Evolutionary conservation across 805 yeast species (phyloP).

Genomic region (Cyberlindnera misumaiensis): DNA sequence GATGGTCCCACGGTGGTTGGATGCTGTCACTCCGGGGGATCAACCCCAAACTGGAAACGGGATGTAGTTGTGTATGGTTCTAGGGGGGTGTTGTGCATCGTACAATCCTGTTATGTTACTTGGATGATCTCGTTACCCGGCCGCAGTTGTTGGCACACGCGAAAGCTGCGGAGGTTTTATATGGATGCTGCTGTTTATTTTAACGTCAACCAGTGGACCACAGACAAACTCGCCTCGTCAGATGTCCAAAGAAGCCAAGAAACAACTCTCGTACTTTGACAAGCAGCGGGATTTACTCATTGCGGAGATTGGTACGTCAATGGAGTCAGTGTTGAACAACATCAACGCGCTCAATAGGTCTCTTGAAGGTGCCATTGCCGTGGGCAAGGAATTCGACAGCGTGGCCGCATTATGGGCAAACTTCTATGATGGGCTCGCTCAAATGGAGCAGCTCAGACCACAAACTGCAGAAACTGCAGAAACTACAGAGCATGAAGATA

Average conservation of each 20-base stretch:
- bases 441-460: conserved; percentile 20
- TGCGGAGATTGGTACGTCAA: conserved; percentile 49
- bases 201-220: no score
- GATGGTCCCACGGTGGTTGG: no score
- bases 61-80: no score
- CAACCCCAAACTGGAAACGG: no score
- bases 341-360: conserved; percentile 62
- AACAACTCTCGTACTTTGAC: conserved; percentile 38
- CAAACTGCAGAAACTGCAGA: conserved; percentile 2
- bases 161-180: no score
- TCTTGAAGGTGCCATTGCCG: conserved; percentile 58
- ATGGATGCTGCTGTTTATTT: no score
- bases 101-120: no score
- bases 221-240: neutral
- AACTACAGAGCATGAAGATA: neutral
- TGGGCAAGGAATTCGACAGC: conserved; percentile 69
- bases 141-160: no score
- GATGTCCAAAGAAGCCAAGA: conserved; percentile 6
- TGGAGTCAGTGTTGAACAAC: conserved; percentile 61
- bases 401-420: conserved; percentile 66
- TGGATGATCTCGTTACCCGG: no score
- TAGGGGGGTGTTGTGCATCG: no score
- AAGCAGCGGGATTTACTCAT: conserved; percentile 51
- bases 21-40: no score
- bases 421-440: conserved; percentile 49